Evolutionary conservation across 768 basidiomycete species (phyloP).

Genomic region (Porphyrellus cyaneotinctus): DNA sequence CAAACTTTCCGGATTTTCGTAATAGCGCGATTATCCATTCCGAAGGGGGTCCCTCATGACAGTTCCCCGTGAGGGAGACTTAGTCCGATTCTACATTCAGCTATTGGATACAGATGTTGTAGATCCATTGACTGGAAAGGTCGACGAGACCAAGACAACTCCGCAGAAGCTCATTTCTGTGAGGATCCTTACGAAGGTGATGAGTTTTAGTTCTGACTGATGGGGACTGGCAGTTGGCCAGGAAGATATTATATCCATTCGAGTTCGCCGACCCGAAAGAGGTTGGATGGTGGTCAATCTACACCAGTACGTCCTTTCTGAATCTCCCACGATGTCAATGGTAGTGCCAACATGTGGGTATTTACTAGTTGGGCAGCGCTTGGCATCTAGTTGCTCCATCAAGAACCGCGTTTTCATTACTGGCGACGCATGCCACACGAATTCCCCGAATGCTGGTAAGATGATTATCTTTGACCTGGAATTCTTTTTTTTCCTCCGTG

Average conservation of each 20-base stretch:
- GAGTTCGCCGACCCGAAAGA: constrained; percentile 33
- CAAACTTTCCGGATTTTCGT: constrained; percentile 74
- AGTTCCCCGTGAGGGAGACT: background rate
- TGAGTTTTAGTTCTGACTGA: background rate
- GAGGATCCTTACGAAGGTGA: background rate
- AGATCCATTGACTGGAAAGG: constrained; percentile 41
- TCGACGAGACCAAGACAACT: constrained; percentile 49
- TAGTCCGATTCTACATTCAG: background rate
- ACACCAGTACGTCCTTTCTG: constrained; percentile 47
- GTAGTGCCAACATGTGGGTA: background rate
- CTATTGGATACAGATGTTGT: background rate
- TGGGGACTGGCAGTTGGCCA: constrained; percentile 41
- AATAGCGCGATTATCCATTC: constrained; percentile 29
- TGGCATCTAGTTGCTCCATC: constrained; percentile 43
- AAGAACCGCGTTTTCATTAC: constrained; percentile 68
- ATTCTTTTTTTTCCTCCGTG: background rate
- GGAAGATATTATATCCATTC: constrained; percentile 55
- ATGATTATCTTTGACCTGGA: background rate
- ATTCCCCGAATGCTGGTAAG: constrained; percentile 61
- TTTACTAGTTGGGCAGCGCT: constrained; percentile 62
- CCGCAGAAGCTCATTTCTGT: constrained; percentile 53
- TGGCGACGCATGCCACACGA: constrained; percentile 71
- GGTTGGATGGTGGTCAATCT: constrained; percentile 72
- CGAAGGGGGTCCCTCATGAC: background rate
- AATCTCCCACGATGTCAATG: background rate